Evolutionary conservation across 176 grass and related monocot genomes (phyloP), one percentile per base, ranked within the genome.

Genomic region (Rhynchospora breviuscula): DNA sequence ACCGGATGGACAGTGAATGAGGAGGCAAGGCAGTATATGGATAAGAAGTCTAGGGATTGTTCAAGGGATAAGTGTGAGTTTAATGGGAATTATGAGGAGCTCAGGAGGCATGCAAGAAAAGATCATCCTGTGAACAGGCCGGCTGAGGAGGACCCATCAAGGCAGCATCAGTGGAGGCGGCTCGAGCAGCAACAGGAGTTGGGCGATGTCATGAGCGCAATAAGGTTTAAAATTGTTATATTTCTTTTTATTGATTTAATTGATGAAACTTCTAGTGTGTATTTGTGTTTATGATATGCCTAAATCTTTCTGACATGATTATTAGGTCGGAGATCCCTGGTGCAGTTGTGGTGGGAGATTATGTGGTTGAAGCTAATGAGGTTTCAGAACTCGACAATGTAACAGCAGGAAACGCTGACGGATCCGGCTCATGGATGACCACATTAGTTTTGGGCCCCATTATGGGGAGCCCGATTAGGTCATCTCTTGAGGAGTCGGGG

Each of bases 101-200:
- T 91, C 6, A 89, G 89, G 13, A 97, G 89, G 25, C 94, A 97
- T 81, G 94, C 91, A 15, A 88, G 94, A 84, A 87, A 81, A 56
- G 83, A 82, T 2, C 94, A 97, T 59, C 94, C 94, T 58, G 59
- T 86, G 49, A 91, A 89, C 46, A 97, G 87, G 77, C 89, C 89
- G 54, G 80, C 87, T 81, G 87, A 93, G 21, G 91, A 90, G 45
- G 91, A 97, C n/a, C 87, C 87, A 6, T 93, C 69, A 79, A 87
- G 91, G n/a, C 87, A 90, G 18, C 85, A 84, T 44, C 85, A 84
- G 0, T 97, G 94, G 94, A 86, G 87, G 83, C 91, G 45, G 48
- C 59, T 97, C 43, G 94, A 97, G 85, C 80, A 88, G 84, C 94
- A 97, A 77, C 91, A 88, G 0, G 89, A 97, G 65, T 93, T 88